Percentiles rank a stretch among this genome's conserved stretches.
These are phyloP conservation scores for Lindgomyces ingoldianus DNA, from an alignment of 495 filamentous ascomycete species.

Conservation along the genomic window DNA sequence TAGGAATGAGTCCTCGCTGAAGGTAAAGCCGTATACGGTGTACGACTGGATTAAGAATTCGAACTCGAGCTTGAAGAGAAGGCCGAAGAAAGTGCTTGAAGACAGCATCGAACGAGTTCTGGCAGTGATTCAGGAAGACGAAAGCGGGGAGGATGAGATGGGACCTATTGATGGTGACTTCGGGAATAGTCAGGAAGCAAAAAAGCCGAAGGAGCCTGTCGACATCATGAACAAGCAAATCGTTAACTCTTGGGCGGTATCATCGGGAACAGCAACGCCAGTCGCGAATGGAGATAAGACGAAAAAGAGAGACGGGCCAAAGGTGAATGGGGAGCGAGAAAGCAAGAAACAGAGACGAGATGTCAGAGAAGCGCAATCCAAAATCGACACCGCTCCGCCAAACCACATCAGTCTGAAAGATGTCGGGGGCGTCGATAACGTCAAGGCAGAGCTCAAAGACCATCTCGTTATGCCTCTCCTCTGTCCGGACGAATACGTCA, in stretches of 20 bases:
- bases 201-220: conserved; percentile 43
- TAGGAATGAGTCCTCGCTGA: conserved; percentile 46
- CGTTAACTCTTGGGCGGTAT: conserved; percentile 65
- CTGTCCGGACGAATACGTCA: conserved; percentile 60
- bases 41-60: conserved; percentile 79
- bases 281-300: conserved; percentile 26
- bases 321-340: conserved; percentile 67
- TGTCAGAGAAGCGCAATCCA: conserved; percentile 45
- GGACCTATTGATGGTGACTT: conserved; percentile 65
- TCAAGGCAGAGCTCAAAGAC: conserved; percentile 74
- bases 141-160: conserved; percentile 54
- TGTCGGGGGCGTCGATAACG: conserved; percentile 81
- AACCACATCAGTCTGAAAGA: conserved; percentile 74
- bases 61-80: conserved; percentile 79
- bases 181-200: conserved; percentile 47
- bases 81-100: conserved; percentile 76
- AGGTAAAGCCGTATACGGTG: conserved; percentile 62
- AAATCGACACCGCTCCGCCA: conserved; percentile 68
- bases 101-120: conserved; percentile 85
- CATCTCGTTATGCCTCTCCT: conserved; percentile 79
- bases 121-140: conserved; percentile 68
- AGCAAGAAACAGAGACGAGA: conserved; percentile 46
- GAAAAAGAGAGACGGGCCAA: conserved; percentile 42
- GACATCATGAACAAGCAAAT: conserved; percentile 77
- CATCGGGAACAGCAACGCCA: conserved; percentile 39